Conservation (phyloP, 2,329 filamentous ascomycete species). For the Incumbomyces delicatus region DNA sequence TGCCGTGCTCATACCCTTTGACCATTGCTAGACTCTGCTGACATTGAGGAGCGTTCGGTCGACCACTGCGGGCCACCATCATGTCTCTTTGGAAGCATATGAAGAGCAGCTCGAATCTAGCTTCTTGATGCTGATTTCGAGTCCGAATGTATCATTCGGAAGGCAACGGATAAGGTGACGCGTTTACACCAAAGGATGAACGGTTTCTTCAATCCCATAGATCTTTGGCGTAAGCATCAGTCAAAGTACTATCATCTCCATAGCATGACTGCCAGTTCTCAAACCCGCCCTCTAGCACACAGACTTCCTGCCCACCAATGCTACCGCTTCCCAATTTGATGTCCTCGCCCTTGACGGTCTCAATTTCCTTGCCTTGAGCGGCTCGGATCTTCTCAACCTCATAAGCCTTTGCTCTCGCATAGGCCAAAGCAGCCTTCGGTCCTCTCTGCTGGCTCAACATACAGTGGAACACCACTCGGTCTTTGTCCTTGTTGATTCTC, state of each 20-base stretch:
- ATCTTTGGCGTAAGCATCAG: constrained; percentile 74
- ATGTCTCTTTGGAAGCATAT: too few relatives aligned
- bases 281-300: constrained; percentile 76
- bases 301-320: constrained; percentile 55
- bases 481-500: constrained; percentile 62
- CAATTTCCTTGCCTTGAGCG: constrained; percentile 5
- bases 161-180: too few relatives aligned
- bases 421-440: constrained; percentile 71
- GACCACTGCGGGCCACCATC: too few relatives aligned
- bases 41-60: too few relatives aligned
- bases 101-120: too few relatives aligned
- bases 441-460: constrained; percentile 84
- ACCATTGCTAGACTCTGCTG: too few relatives aligned
- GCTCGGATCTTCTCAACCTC: constrained; percentile 12
- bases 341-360: constrained; percentile 15
- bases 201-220: constrained; percentile 53
- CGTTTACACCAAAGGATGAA: background rate
- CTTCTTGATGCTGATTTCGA: too few relatives aligned
- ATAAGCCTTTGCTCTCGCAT: constrained; percentile 40
- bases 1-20: too few relatives aligned
- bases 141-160: too few relatives aligned
- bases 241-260: constrained; percentile 68
- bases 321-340: constrained; percentile 16
- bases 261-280: constrained; percentile 75
- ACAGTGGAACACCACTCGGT: constrained; percentile 89